Evolutionary conservation across 2,329 filamentous ascomycete genomes (phyloP), one percentile per base, ranked within the genome.

Genomic region (Colletotrichum lentis): DNA sequence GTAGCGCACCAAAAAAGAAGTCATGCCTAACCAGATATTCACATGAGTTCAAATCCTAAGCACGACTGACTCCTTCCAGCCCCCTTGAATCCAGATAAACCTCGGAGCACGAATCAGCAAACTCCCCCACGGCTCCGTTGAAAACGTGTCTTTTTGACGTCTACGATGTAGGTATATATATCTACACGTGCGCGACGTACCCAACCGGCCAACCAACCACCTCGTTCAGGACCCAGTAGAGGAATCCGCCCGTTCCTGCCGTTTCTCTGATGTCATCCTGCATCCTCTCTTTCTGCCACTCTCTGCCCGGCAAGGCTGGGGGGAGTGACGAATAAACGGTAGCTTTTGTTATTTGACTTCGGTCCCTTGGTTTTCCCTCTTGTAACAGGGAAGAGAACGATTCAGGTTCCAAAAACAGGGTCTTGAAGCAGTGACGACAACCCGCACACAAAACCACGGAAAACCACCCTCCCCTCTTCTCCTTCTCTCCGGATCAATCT

Each of bases 201-300:
- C 50, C 31, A 37, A n/a, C 50, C n/a, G 18, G 5, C 35, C n/a
- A 39, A 14, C 12, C 35, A 24, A 16, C 14, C 20, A 35, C 37
- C 24, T 31, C 18, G 31, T 41, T 20, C 49, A 22, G 5, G 46
- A 52, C 53, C 44, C 20, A 41, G 18, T 4, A 49, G 37, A 16
- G 11, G n/a, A 46, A n/a, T 18, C 46, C 31, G 14, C 58, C 58
- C 53, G 20, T 50, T 20, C 18, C 60, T 55, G 54, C 52, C 43
- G 49, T 65, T 60, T 55, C 58, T 68, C 55, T 68, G 65, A 68
- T 68, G 65, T 68, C 65, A 68, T 65, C 44, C 18, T 56, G 65
- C 65, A 46, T 55, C 65, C 46, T 41, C 31, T 31, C 27, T 8
- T 31, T 59, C 31, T 20, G 24, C 35, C 3, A n/a, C 55, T 46